Evolutionary conservation across 805 yeast species (phyloP).

Genomic region (Candida fluviatilis): DNA sequence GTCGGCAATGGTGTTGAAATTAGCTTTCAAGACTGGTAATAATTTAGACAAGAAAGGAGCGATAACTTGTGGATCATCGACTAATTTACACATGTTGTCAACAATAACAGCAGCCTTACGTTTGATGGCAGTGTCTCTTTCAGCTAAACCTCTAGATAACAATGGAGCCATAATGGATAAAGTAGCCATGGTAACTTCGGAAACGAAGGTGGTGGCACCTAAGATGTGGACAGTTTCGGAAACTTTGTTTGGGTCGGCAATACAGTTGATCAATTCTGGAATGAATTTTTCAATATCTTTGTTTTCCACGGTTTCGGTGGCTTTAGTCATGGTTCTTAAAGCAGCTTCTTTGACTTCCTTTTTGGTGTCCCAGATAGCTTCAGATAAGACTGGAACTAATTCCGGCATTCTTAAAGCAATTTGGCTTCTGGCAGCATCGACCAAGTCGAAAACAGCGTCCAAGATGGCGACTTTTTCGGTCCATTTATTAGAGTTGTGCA

Average conservation of each 20-base stretch:
- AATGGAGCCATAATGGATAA: slow-evolving; percentile 99
- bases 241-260: slow-evolving; percentile 93
- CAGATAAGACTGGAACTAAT: slow-evolving; percentile 96
- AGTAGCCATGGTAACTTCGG: slow-evolving; percentile 99
- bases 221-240: slow-evolving; percentile 98
- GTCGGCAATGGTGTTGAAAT: slow-evolving; percentile 96
- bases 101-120: slow-evolving; percentile 99
- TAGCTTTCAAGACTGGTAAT: slow-evolving; percentile 93
- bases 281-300: slow-evolving; percentile 99
- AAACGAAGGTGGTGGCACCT: slow-evolving; percentile 99
- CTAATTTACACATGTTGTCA: slow-evolving; percentile 99
- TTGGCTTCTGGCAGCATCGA: slow-evolving; percentile 92
- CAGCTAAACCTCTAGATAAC: slow-evolving; percentile 98
- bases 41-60: slow-evolving; percentile 97
- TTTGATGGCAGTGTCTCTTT: slow-evolving; percentile 99
- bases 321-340: slow-evolving; percentile 88
- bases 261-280: slow-evolving; percentile 95
- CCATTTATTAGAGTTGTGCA: slow-evolving; percentile 85
- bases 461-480: slow-evolving; percentile 93
- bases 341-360: slow-evolving; percentile 97
- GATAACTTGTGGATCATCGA: slow-evolving; percentile 99
- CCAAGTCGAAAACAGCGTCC: slow-evolving; percentile 79
- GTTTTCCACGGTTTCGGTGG: slow-evolving; percentile 97
- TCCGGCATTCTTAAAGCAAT: slow-evolving; percentile 99
- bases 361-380: slow-evolving; percentile 99